These are phyloP conservation scores for Musa schizocarpa DNA, from an alignment of 176 grass and related monocot genomes.

Conservation along the genomic window DNA sequence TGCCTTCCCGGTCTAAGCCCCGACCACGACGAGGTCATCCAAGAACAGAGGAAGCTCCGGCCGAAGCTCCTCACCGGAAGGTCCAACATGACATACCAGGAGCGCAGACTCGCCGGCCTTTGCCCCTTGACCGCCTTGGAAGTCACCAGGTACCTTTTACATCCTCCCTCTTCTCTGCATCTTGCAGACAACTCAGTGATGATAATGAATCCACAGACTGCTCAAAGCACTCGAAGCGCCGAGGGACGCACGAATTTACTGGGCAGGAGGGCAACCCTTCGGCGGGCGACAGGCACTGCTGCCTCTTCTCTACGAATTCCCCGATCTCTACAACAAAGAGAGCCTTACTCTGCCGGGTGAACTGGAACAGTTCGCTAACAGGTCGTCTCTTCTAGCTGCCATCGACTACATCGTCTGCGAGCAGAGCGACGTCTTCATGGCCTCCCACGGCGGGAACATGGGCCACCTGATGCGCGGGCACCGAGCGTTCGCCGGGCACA, in stretches of 20 bases:
- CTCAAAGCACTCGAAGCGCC: constrained; percentile 37
- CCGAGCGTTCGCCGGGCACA: constrained; percentile 36
- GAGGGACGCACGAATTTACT: constrained; percentile 25
- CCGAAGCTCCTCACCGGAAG: constrained; percentile 40
- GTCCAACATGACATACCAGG: constrained; percentile 43
- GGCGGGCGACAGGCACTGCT: constrained; percentile 13
- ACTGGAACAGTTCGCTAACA: constrained; percentile 18
- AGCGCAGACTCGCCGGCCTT: constrained; percentile 33
- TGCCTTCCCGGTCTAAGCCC: constrained; percentile 32
- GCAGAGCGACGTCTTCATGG: constrained; percentile 42
- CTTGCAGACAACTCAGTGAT: background rate
- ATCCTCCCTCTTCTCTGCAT: background rate
- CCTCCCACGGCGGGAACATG: constrained; percentile 46
- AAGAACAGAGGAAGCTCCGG: constrained; percentile 25
- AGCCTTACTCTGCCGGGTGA: constrained; percentile 18
- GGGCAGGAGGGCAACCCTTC: constrained; percentile 40
- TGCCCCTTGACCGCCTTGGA: constrained; percentile 37
- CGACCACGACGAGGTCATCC: constrained; percentile 23
- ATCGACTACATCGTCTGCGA: constrained; percentile 45
- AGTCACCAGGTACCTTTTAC: constrained; percentile 20
- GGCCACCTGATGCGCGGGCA: constrained; percentile 30
- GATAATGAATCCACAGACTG: constrained; percentile 9
- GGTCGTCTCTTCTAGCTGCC: constrained; percentile 31
- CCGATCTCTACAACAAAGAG: constrained; percentile 37
- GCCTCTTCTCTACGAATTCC: constrained; percentile 17